phyloP scores from a whole-genome alignment of 306 rosid genomes.

The Gynostemma pentaphyllum region DNA sequence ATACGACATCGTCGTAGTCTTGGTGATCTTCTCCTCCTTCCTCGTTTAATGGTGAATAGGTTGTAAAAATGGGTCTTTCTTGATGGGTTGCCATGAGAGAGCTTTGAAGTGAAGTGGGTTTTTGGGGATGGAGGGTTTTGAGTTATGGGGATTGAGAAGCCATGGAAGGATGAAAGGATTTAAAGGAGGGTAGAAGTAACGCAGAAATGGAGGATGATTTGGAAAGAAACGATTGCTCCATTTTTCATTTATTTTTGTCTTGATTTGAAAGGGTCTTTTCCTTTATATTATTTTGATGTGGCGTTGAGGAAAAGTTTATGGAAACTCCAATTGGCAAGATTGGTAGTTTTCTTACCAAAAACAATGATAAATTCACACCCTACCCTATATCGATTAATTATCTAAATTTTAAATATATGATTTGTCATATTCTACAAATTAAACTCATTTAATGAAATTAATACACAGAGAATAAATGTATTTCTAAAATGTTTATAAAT shows the following conservation, averaged over 20 bases:
- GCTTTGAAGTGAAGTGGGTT: neutral
- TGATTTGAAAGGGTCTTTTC: neutral
- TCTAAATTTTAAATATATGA: too few relatives aligned
- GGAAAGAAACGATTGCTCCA: neutral
- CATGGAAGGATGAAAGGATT: constrained; percentile 9
- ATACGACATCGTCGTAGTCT: constrained; percentile 17
- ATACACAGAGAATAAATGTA: too few relatives aligned
- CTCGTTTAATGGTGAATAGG: constrained; percentile 18
- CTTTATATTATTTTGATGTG: neutral
- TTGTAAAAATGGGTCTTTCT: constrained; percentile 11
- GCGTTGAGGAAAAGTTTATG: neutral
- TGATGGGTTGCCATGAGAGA: constrained; percentile 25
- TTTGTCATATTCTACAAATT: too few relatives aligned
- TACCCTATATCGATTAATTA: too few relatives aligned
- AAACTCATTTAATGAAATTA: too few relatives aligned
- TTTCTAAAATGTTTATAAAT: too few relatives aligned
- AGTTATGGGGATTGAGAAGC: neutral
- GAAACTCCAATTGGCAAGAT: neutral
- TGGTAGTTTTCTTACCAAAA: neutral
- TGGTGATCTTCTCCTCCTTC: constrained; percentile 16
- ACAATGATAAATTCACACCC: too few relatives aligned
- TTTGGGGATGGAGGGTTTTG: neutral
- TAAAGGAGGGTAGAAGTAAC: neutral
- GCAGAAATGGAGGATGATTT: neutral
- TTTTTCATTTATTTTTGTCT: neutral